A percentile compares a stretch with the other conserved stretches of the same genome.
phyloP scores from a whole-genome alignment of 192 early-diverging fungal species.

The Backusella luteola region DNA sequence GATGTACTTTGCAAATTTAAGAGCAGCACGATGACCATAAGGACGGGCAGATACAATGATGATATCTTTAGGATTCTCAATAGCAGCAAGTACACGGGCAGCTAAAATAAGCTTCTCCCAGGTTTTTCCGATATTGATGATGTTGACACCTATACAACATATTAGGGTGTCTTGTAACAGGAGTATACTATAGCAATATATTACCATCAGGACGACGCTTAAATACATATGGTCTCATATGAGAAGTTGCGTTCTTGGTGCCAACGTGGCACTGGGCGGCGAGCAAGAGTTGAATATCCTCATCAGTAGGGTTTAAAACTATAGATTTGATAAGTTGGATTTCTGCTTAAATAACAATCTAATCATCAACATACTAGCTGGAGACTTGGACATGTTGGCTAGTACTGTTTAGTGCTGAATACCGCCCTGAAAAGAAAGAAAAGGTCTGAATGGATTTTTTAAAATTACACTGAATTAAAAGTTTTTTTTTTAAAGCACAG shows the following conservation, averaged over 20 bases:
- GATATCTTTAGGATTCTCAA: constrained; percentile 98
- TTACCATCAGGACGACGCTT: constrained; percentile 93
- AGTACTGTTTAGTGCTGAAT: background rate
- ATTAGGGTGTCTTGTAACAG: background rate
- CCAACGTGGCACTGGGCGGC: constrained; percentile 96
- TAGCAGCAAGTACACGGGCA: constrained; percentile 95
- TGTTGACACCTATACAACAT: constrained; percentile 69
- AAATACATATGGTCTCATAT: constrained; percentile 93
- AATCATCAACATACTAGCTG: background rate
- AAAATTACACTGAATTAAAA: background rate
- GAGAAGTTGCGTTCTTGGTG: constrained; percentile 92
- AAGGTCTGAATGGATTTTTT: background rate
- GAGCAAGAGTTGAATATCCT: constrained; percentile 91
- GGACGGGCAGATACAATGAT: constrained; percentile 93
- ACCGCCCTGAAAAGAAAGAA: background rate
- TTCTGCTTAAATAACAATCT: background rate
- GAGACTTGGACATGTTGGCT: background rate
- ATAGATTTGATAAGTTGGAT: background rate
- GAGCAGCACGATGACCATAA: constrained; percentile 95
- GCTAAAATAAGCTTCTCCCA: constrained; percentile 99
- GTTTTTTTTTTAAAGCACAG: background rate
- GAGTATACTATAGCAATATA: background rate
- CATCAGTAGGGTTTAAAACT: constrained; percentile 75
- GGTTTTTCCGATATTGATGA: constrained; percentile 99
- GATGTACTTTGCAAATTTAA: constrained; percentile 98